Base-by-base conservation (phyloP, 306 rosid genomes). In the Myrica gale region DNA sequence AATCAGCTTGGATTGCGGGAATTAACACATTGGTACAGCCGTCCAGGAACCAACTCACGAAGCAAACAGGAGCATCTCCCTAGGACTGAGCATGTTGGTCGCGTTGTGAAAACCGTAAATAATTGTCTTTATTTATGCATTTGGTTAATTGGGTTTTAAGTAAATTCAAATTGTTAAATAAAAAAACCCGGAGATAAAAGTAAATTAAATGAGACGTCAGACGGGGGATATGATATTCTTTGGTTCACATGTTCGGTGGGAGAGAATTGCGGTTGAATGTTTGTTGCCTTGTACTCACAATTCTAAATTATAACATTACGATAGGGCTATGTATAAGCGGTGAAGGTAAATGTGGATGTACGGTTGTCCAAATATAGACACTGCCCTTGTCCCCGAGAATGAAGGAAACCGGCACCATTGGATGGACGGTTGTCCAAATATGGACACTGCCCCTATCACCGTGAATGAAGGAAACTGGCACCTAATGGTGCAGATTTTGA, bases 41-140 rank as follows among this genome's bases (percentile, higher is more conserved):
- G 32, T 26, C 71, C 71, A 65, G 70, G n/a, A 41, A 65, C 50
- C 70, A 8, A 42, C 16, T 65, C 70, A 39, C 76, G 43, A 8
- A 42, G 45, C 61, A 45, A 32, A 2, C 8, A 54, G 32, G 50
- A 77, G 69, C 82, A 80, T 55, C 61, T 78, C 78, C 87, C 82
- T 6, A 75, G 60, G 83, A 50, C 69, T n/a, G 84, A 69, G 95
- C 74, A 91, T 89, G 89, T 89, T 88, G 95, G 92, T 89, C 89
- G 81, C 26, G 32, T 79, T 17, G 75, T 39, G 71, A 17, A 39
- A 57, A 13, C 12, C 6, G 58, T 9, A 39, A 48, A 47, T 58
- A 68, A 61, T 67, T 60, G 23, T 45, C 43, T 6, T 8, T 20
- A 20, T 20, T 5, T 55, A 58, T 73, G 1, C 12, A 60, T 23